These are phyloP conservation scores for Orobanche coerulescens DNA, from an alignment of 257 asterid genomes.

Conservation along the genomic window DNA sequence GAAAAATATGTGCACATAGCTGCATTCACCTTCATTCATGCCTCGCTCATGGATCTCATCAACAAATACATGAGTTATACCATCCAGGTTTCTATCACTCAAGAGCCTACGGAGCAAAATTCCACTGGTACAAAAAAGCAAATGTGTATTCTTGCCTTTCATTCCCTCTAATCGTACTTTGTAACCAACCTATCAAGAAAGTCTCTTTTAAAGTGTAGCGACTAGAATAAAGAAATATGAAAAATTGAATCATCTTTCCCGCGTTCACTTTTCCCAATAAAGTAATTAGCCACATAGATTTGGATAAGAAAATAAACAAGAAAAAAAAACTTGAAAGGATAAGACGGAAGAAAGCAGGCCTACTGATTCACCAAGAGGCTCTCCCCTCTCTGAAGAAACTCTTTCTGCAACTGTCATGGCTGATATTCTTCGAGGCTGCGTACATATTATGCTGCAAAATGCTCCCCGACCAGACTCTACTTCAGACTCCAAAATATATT, in stretches of 20 bases:
- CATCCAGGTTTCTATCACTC: constrained; percentile 84
- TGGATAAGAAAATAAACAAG: too few species aligned
- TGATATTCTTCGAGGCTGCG: constrained; percentile 97
- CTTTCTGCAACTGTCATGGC: constrained; percentile 95
- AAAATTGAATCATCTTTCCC: constrained; percentile 18
- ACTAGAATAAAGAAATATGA: constrained; percentile 26
- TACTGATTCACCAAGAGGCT: constrained; percentile 96
- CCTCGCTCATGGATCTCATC: constrained; percentile 99
- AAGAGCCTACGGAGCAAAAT: constrained; percentile 91
- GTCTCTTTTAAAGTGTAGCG: constrained; percentile 29
- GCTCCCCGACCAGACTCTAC: constrained; percentile 99
- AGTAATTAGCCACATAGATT: neutral
- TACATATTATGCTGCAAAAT: constrained; percentile 90
- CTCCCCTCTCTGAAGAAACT: constrained; percentile 96
- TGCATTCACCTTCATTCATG: constrained; percentile 91
- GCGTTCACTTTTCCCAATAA: constrained; percentile 13
- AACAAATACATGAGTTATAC: constrained; percentile 84
- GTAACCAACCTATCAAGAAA: constrained; percentile 64
- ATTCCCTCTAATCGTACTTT: constrained; percentile 96
- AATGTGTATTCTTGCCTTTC: constrained; percentile 89
- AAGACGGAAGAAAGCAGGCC: constrained; percentile 37
- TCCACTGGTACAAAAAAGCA: constrained; percentile 97
- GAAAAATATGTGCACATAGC: constrained; percentile 7
- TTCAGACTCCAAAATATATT: constrained; percentile 86
- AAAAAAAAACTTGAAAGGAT: constrained; percentile 4